Percentiles rank a stretch among this genome's conserved stretches.
These are phyloP conservation scores for Cladophialophora bantiana DNA, from an alignment of 2,329 filamentous ascomycete species.

Conservation along the genomic window DNA sequence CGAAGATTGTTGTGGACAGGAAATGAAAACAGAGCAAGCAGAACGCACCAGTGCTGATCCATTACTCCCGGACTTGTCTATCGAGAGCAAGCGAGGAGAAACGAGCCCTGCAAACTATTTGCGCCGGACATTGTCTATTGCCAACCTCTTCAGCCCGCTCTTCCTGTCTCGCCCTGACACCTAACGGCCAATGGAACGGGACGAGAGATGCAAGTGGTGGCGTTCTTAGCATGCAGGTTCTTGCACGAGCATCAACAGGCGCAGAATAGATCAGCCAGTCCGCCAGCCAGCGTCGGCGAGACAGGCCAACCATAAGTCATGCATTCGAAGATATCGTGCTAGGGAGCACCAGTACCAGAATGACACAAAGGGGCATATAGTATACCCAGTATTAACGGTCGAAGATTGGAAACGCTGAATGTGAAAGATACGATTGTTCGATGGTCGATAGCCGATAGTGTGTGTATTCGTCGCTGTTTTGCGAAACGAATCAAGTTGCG, in stretches of 20 bases:
- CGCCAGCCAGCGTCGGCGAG: background rate
- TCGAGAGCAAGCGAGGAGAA: conserved; percentile 1
- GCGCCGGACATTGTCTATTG: background rate
- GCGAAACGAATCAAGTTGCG: background rate
- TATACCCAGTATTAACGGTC: background rate
- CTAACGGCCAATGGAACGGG: background rate
- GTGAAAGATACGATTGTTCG: background rate
- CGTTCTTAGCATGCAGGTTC: background rate
- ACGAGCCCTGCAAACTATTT: background rate
- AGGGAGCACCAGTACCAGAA: background rate
- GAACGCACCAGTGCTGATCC: background rate
- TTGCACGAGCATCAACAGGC: background rate
- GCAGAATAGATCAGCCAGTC: background rate
- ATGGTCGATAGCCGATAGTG: background rate
- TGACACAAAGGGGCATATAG: background rate
- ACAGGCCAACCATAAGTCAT: background rate
- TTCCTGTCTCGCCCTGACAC: conserved; percentile 4
- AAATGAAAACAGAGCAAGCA: background rate
- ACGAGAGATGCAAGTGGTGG: background rate
- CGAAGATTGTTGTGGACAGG: background rate
- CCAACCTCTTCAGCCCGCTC: conserved; percentile 8
- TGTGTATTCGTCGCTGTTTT: background rate
- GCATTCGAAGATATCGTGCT: background rate
- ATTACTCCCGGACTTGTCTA: background rate
- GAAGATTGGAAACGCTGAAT: background rate